These are phyloP conservation scores for Acer yangbiense DNA, from an alignment of 345 rosid species.

Conservation along the genomic window DNA sequence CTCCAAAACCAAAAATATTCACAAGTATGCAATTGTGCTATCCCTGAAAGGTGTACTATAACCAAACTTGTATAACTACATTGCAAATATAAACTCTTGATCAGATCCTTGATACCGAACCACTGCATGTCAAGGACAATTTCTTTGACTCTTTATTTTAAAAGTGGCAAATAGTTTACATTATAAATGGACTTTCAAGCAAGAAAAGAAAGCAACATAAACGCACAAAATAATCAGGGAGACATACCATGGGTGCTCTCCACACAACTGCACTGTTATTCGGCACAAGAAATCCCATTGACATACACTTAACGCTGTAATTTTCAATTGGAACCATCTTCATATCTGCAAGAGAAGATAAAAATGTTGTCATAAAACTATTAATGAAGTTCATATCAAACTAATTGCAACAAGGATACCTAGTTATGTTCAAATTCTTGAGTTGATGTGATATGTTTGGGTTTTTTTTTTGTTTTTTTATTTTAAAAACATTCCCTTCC, in stretches of 20 bases:
- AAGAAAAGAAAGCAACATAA: constrained; percentile 1
- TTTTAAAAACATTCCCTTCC: no score
- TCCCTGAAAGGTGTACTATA: background rate
- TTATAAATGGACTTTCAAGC: background rate
- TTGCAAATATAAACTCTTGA: background rate
- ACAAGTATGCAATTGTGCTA: background rate
- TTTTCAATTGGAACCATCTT: constrained; percentile 90
- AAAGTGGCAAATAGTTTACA: background rate
- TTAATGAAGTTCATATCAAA: constrained; percentile 2
- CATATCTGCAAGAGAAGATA: constrained; percentile 45
- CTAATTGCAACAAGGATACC: background rate
- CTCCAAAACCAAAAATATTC: background rate
- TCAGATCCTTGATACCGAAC: constrained; percentile 9
- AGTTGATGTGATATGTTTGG: background rate
- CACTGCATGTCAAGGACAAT: constrained; percentile 5
- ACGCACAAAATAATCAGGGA: background rate
- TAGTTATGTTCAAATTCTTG: background rate
- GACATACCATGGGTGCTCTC: constrained; percentile 93
- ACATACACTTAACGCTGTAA: constrained; percentile 90
- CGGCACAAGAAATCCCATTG: constrained; percentile 91
- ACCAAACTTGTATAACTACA: background rate
- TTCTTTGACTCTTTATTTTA: background rate
- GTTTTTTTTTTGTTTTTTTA: no score
- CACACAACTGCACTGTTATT: constrained; percentile 91
- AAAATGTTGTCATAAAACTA: constrained; percentile 6